These are phyloP conservation scores for Hemerocallis citrina DNA, from an alignment of 106 monocot genomes.

Conservation along the genomic window DNA sequence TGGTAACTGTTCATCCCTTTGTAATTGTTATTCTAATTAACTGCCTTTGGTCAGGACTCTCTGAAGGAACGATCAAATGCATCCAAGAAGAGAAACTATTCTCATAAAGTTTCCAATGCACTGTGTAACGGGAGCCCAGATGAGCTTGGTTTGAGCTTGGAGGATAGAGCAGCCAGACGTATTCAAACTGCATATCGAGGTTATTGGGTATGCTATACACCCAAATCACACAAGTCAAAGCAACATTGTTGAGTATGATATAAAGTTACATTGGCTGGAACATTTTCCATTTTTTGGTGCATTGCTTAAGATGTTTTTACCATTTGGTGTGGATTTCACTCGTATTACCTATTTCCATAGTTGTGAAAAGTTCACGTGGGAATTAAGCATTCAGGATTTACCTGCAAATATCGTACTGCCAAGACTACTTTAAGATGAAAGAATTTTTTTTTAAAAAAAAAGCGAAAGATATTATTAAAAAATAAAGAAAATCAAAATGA, in stretches of 20 bases:
- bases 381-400: no score
- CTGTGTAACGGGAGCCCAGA: conserved; percentile 6
- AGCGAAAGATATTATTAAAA: no score
- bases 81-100: conserved; percentile 21
- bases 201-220: conserved; percentile 38
- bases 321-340: background rate
- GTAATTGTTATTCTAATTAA: background rate
- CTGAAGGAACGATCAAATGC: conserved; percentile 25
- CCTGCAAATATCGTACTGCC: no score
- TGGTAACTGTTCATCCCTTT: background rate
- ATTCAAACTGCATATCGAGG: conserved; percentile 81
- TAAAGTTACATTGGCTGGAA: background rate
- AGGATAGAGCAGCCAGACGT: conserved; percentile 56
- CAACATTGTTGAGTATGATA: background rate
- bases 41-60: conserved; percentile 19
- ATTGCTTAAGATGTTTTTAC: background rate
- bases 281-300: background rate
- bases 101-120: conserved; percentile 18
- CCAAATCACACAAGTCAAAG: background rate
- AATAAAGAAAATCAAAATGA: no score
- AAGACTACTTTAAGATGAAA: no score
- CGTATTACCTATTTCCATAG: background rate
- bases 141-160: conserved; percentile 19
- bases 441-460: no score
- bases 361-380: no score